Evolutionary conservation across 163 green algal genomes (phyloP), one percentile per base, ranked within the genome.

Genomic region (Picocystis sp.): DNA sequence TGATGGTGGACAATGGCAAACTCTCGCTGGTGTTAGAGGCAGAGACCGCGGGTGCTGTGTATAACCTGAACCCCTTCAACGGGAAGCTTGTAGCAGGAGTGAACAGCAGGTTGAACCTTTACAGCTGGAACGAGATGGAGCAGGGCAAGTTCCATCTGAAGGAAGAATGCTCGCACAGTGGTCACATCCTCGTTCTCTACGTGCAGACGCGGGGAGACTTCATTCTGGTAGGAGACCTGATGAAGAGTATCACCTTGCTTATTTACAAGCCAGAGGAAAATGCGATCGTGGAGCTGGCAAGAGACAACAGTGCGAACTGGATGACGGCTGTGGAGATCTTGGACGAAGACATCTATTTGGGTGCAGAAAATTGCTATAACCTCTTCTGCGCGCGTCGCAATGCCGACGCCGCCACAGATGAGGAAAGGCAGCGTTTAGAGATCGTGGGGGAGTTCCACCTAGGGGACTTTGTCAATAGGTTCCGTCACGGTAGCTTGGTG

Each of bases 161-260:
- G 17, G 61, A 63, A 1, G 81, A 87, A 62, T 87, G 75, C 64
- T 66, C 64, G 10, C 72, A 87, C 43, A 57, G 65, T 9, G 80
- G 81, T n/a, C 77, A 93, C 55, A 81, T 87, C 50, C 50, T 88
- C 29, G 74, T 66, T 15, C 61, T 91, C 0, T 81, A 81, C 35
- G 43, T 86, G 2, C 15, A 65, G 23, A 57, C 43, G 6, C 76
- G 77, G 1, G 87, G 85, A 19, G 78, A 93, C 64, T 87, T 92
- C 62, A 81, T 98, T 24, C 47, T 92, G 14, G 78, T 96, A 10
- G 88, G 86, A n/a, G 89, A 98, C 64, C 58, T 98, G 22, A 97
- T 98, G 89, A 87, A 89, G 47, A 89, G 73, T 60, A 76, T 98
- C 33, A 73, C 77, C 14, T 57, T 98, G 59, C 73, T 95, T 45